Conservation (phyloP, 2,329 filamentous ascomycete species). For the Botryotinia calthae region DNA sequence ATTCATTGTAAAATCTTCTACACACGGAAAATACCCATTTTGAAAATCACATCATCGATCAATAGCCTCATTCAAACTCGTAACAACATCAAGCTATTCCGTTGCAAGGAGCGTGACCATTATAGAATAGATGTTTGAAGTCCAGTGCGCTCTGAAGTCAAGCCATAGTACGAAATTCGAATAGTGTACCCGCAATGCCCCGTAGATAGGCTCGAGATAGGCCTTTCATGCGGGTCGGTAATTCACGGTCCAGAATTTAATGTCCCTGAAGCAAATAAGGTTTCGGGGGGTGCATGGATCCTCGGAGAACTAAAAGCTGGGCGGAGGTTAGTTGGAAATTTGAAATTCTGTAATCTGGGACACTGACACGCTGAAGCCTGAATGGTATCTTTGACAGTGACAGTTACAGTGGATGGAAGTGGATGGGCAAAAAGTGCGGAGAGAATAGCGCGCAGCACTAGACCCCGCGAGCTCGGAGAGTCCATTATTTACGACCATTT, state of each 20-base stretch:
- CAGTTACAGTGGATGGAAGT: slow-evolving; percentile 3
- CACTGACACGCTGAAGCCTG: not conserved
- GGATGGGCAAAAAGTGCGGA: not conserved
- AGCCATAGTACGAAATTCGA: not conserved
- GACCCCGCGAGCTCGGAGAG: slow-evolving; percentile 2
- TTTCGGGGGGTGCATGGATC: not conserved
- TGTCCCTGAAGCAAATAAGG: not conserved
- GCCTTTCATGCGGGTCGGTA: not conserved
- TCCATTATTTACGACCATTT: not conserved
- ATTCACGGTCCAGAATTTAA: not conserved
- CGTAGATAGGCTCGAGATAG: not conserved
- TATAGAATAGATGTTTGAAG: not conserved
- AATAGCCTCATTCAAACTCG: not conserved
- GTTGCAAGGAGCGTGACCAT: not conserved
- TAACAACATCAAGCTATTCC: not conserved
- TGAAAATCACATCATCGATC: not conserved
- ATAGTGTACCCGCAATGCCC: not conserved
- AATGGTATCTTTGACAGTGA: not conserved
- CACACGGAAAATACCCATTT: not conserved
- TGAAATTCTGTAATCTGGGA: not conserved
- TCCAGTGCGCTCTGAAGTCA: not conserved
- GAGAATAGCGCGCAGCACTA: not conserved
- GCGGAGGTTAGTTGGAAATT: not conserved
- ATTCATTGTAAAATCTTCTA: not conserved
- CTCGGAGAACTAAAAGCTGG: not conserved